A percentile compares a stretch with the other conserved stretches of the same genome.
Conservation (phyloP, 2,329 filamentous ascomycete genomes). For the Kalaharituber pfeilii region DNA sequence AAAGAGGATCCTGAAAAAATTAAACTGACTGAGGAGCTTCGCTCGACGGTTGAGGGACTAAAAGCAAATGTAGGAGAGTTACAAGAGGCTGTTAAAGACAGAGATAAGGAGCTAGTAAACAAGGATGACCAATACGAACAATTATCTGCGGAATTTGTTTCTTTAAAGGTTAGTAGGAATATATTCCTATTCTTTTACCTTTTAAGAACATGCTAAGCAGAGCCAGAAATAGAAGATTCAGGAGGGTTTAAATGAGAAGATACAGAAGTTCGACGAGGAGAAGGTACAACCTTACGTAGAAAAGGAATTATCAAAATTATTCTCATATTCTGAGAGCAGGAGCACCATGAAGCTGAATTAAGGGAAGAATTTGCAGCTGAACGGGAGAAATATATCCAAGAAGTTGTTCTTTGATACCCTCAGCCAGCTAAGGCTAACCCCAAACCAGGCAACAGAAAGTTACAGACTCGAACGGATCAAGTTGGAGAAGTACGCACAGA, state of each 20-base stretch:
- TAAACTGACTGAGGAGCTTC: background rate
- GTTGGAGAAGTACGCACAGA: background rate
- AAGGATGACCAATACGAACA: background rate
- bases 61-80: background rate
- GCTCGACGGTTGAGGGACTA: background rate
- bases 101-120: background rate
- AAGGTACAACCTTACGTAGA: too few species aligned
- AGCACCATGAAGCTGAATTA: background rate
- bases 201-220: background rate
- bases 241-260: background rate
- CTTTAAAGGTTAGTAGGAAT: background rate
- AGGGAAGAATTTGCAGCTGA: background rate
- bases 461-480: background rate
- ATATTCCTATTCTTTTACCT: background rate
- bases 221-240: background rate
- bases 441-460: background rate
- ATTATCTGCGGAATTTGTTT: background rate
- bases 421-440: too few species aligned
- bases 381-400: background rate
- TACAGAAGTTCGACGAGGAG: background rate
- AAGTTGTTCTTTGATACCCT: background rate
- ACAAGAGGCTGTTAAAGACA: background rate
- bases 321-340: background rate
- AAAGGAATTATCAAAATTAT: too few species aligned
- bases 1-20: background rate